Evolutionary conservation across 164 flowering plant species (phyloP), one percentile per base, ranked within the genome.

Genomic region (Chloranthus sessilifolius): DNA sequence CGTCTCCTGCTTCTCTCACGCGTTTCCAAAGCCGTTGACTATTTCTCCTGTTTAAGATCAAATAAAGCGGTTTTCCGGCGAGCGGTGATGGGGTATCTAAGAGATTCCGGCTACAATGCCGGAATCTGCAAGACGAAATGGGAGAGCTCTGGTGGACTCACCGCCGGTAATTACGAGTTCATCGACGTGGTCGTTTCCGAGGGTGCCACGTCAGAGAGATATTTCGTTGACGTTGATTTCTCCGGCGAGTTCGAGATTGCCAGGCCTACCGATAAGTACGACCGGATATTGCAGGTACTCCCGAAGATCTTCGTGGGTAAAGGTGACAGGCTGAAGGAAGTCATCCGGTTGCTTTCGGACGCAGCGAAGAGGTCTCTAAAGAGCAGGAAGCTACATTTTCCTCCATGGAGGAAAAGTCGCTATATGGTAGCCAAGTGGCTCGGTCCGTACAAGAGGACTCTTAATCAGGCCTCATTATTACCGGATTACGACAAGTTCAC

Each of bases 321-420:
- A 30, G 5, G 38, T 4, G 94, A 82, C n/a, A 78, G 82, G n/a
- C n/a, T 86, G 67, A 77, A 69, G 75, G 68, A 50, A 60, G 53
- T 89, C 37, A 67, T 83, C 17, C 58, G 60, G 46, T 21, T 61
- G 2, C 56, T 73, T 65, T 54, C 80, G 47, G 81, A 75, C 27
- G 88, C 70, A 1, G 83, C 85, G 10, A 79, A 63, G 69, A 62
- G 59, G 7, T 86, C 90, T 51, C 16, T 90, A 58, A 82, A 72
- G 59, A 68, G 61, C 55, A 63, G 68, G 11, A 81, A 63, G 0
- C 67, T 89, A 8, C 58, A 56, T 22, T 41, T 83, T 4, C 86
- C 97, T 15, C 97, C 97, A 14, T 89, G 97, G 97, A 64, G 95
- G 46, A 86, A 79, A 56, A 74, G 66, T 57, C 79, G 86, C 0